Conservation (phyloP, 2,329 filamentous ascomycete genomes). For the Rutstroemia sp. region DNA sequence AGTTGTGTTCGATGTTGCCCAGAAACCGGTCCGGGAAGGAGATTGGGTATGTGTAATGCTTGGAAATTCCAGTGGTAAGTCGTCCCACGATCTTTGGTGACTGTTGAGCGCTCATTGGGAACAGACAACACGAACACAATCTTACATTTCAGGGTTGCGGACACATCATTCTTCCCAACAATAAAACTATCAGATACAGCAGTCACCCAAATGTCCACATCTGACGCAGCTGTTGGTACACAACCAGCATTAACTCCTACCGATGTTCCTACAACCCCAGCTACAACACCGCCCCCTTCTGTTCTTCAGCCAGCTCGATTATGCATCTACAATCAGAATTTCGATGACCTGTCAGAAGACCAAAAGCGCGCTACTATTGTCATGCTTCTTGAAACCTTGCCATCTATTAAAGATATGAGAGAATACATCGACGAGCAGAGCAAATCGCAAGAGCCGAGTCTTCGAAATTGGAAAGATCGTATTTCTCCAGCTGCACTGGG, state of each 20-base stretch:
- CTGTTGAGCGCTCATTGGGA: background rate
- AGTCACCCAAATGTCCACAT: conserved; percentile 2
- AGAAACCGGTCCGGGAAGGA: conserved; percentile 19
- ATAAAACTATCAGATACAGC: conserved; percentile 20
- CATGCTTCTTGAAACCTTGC: conserved; percentile 49
- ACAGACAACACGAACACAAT: background rate
- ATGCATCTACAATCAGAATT: conserved; percentile 44
- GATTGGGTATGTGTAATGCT: conserved; percentile 24
- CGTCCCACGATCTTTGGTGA: background rate
- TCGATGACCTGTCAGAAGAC: conserved; percentile 43
- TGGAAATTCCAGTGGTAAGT: conserved; percentile 9
- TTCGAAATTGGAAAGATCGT: conserved; percentile 46
- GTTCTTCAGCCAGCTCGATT: conserved; percentile 23
- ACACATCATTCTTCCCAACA: conserved; percentile 21
- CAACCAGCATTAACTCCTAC: background rate
- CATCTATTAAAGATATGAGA: conserved; percentile 52
- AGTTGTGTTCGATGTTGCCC: background rate
- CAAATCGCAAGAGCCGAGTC: conserved; percentile 21
- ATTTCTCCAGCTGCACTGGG: conserved; percentile 60
- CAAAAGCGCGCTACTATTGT: conserved; percentile 45
- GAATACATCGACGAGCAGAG: conserved; percentile 35
- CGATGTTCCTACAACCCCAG: conserved; percentile 20
- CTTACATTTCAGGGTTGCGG: conserved; percentile 22
- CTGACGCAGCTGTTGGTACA: background rate
- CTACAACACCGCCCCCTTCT: conserved; percentile 17